Conservation (phyloP, 129 eudicot genomes). For the Artemisia argyi region DNA sequence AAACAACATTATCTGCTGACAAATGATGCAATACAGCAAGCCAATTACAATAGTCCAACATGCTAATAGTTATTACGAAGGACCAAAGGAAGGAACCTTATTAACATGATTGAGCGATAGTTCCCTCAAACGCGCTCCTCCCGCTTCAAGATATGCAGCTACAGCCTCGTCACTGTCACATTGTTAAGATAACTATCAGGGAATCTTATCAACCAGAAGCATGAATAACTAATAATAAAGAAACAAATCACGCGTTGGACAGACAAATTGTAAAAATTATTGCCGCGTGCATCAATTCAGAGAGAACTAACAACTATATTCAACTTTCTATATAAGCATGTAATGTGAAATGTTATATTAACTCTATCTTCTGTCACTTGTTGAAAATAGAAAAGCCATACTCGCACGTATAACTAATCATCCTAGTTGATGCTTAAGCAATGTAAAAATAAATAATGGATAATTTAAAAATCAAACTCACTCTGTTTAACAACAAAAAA, state of each 20-base stretch:
- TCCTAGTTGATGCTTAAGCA: not conserved
- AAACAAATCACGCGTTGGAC: not conserved
- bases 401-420: not conserved
- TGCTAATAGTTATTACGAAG: not conserved
- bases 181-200: slow-evolving; percentile 13
- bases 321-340: too few species aligned
- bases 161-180: slow-evolving; percentile 84
- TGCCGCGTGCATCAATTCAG: too few species aligned
- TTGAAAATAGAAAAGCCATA: too few species aligned
- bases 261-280: too few species aligned
- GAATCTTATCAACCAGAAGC: slow-evolving; percentile 6
- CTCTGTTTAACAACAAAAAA: not conserved
- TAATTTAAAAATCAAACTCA: not conserved
- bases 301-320: too few species aligned
- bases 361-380: too few species aligned
- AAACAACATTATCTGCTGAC: not conserved
- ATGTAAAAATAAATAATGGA: not conserved
- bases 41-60: not conserved
- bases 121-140: slow-evolving; percentile 64
- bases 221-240: not conserved
- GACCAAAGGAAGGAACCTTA: slow-evolving; percentile 46
- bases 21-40: not conserved
- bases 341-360: too few species aligned
- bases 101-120: slow-evolving; percentile 66
- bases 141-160: slow-evolving; percentile 84